These are phyloP conservation scores for Nigrospora sphaerica DNA, from an alignment of 2,329 filamentous ascomycete species.

Conservation along the genomic window DNA sequence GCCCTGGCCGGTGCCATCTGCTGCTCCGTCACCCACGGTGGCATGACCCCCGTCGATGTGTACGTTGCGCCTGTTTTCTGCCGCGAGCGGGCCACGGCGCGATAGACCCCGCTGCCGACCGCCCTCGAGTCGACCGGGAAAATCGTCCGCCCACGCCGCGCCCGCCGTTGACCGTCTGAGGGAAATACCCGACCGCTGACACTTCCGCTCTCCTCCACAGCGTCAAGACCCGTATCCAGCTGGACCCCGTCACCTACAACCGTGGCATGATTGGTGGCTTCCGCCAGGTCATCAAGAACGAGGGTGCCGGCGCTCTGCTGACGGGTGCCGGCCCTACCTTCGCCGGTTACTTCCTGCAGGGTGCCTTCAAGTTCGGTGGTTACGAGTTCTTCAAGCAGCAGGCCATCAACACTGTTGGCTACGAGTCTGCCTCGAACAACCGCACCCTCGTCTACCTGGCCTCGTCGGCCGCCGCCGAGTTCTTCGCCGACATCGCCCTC, in stretches of 20 bases:
- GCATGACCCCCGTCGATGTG: constrained; percentile 98
- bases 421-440: constrained; percentile 59
- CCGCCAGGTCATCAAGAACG: constrained; percentile 61
- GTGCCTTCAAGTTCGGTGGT: constrained; percentile 74
- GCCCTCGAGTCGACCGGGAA: too few relatives aligned
- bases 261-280: constrained; percentile 66
- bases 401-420: constrained; percentile 60
- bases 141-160: too few relatives aligned
- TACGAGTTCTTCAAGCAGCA: constrained; percentile 82
- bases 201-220: constrained; percentile 29
- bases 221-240: constrained; percentile 75
- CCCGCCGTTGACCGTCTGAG: too few relatives aligned
- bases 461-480: constrained; percentile 43
- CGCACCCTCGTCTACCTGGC: constrained; percentile 61
- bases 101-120: too few relatives aligned
- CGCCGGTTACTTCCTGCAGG: constrained; percentile 73
- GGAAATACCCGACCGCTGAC: neutral
- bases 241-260: constrained; percentile 71
- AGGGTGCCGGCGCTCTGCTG: constrained; percentile 65
- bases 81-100: too few relatives aligned
- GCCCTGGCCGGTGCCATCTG: constrained; percentile 96
- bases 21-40: constrained; percentile 97
- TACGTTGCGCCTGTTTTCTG: constrained; percentile 48
- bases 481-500: constrained; percentile 59
- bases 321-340: constrained; percentile 67